Evolutionary conservation across 2,329 filamentous ascomycete genomes (phyloP).

Genomic region (Aspergillus terreus): DNA sequence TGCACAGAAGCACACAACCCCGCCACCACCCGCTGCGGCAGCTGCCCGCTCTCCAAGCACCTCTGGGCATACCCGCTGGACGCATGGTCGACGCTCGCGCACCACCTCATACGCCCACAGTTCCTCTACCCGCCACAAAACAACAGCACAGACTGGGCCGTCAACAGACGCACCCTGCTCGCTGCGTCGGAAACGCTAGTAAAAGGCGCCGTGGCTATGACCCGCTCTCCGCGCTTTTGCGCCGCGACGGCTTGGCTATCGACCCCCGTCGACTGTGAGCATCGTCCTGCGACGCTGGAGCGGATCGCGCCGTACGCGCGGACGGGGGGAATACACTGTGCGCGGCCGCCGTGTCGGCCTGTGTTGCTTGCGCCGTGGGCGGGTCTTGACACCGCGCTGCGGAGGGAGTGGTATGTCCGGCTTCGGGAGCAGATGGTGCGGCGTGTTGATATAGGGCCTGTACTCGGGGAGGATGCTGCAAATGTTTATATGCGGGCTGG

Average conservation of each 20-base stretch:
- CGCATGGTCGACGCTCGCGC: slow-evolving; percentile 40
- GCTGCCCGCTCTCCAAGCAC: slow-evolving; percentile 45
- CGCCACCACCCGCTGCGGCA: slow-evolving; percentile 30
- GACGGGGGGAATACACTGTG: not conserved
- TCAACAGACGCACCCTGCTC: not conserved
- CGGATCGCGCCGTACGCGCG: not conserved
- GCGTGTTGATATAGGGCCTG: not conserved
- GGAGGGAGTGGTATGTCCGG: not conserved
- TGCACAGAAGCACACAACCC: slow-evolving; percentile 44
- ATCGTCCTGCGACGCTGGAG: not conserved
- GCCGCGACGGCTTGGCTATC: not conserved
- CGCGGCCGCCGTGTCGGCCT: not conserved
- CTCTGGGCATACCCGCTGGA: slow-evolving; percentile 45
- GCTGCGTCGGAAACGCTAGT: not conserved
- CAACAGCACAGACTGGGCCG: not conserved
- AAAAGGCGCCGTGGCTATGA: not conserved
- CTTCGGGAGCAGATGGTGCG: not conserved
- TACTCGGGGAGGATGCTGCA: too few species aligned
- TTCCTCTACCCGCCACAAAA: not conserved
- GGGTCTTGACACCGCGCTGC: not conserved
- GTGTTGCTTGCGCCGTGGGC: not conserved
- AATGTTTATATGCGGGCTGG: too few species aligned
- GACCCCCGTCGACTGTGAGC: not conserved
- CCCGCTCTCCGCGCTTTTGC: not conserved
- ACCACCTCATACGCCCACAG: slow-evolving; percentile 26